Evolutionary conservation across 176 grass and related monocot species (phyloP).

Genomic region (Pontederia paniculata): DNA sequence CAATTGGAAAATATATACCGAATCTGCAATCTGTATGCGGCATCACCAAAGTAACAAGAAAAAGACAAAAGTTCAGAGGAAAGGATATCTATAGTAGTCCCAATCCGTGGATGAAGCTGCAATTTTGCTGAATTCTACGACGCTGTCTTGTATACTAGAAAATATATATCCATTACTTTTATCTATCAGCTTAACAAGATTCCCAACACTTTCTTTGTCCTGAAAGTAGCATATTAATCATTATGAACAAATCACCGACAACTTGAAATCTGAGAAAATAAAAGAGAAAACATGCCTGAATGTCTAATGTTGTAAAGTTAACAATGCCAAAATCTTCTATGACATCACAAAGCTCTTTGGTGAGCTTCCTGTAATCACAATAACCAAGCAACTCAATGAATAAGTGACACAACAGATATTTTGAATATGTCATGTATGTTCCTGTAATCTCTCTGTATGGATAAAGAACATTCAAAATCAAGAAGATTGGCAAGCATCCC

Average conservation of each 20-base stretch:
- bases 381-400: neutral
- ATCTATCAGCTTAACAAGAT: conserved; percentile 93
- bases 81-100: conserved; percentile 99
- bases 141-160: conserved; percentile 64
- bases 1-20: too few relatives aligned
- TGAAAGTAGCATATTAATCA: conserved; percentile 16
- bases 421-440: too few relatives aligned
- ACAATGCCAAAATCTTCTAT: conserved; percentile 70
- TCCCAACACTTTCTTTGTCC: conserved; percentile 93
- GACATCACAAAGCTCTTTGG: conserved; percentile 82
- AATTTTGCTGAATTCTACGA: conserved; percentile 85
- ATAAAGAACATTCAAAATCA: too few relatives aligned
- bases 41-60: neutral
- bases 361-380: conserved; percentile 68
- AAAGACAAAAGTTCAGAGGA: conserved; percentile 1
- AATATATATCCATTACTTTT: conserved; percentile 98
- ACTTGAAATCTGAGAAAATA: conserved; percentile 14
- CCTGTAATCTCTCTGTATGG: too few relatives aligned
- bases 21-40: neutral
- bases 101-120: conserved; percentile 58
- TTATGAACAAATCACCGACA: neutral
- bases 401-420: neutral
- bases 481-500: too few relatives aligned
- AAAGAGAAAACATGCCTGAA: conserved; percentile 38
- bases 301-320: conserved; percentile 86